Conservation (phyloP, 495 filamentous ascomycete species). For the Bacidia rubella region DNA sequence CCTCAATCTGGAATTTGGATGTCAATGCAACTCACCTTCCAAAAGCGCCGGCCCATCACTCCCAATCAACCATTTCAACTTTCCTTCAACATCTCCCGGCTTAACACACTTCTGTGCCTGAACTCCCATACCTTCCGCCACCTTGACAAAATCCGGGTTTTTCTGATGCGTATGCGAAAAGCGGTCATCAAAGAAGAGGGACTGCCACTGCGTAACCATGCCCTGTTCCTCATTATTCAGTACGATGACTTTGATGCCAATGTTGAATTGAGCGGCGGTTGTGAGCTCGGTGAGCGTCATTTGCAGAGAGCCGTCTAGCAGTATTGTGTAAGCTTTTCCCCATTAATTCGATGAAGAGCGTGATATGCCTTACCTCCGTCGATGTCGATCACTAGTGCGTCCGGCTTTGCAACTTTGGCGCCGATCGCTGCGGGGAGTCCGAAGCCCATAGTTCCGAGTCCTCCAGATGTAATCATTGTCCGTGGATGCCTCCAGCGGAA, state of each 20-base stretch:
- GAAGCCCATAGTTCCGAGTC: constrained; percentile 88
- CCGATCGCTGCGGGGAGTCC: constrained; percentile 88
- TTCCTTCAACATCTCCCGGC: constrained; percentile 58
- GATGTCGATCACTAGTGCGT: too few species aligned
- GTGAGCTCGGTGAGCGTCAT: constrained; percentile 90
- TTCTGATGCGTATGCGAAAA: constrained; percentile 83
- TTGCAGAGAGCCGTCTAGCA: constrained; percentile 87
- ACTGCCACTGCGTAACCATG: constrained; percentile 94
- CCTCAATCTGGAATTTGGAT: too few species aligned
- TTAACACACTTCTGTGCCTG: constrained; percentile 50
- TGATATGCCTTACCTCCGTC: too few species aligned
- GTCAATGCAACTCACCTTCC: too few species aligned
- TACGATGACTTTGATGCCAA: constrained; percentile 81
- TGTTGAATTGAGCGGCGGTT: constrained; percentile 85
- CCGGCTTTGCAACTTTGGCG: constrained; percentile 90
- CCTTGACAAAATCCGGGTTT: constrained; percentile 52
- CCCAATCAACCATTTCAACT: constrained; percentile 79
- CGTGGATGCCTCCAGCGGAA: constrained; percentile 81
- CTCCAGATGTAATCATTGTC: constrained; percentile 73
- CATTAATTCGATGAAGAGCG: too few species aligned
- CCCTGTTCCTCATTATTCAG: constrained; percentile 93
- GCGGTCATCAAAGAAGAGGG: constrained; percentile 82
- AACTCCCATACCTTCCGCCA: constrained; percentile 73
- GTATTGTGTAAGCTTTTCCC: too few species aligned
- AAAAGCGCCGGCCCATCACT: constrained; percentile 64